phyloP scores from a whole-genome alignment of 164 flowering plant genomes.

The Paratinospora sagittata region DNA sequence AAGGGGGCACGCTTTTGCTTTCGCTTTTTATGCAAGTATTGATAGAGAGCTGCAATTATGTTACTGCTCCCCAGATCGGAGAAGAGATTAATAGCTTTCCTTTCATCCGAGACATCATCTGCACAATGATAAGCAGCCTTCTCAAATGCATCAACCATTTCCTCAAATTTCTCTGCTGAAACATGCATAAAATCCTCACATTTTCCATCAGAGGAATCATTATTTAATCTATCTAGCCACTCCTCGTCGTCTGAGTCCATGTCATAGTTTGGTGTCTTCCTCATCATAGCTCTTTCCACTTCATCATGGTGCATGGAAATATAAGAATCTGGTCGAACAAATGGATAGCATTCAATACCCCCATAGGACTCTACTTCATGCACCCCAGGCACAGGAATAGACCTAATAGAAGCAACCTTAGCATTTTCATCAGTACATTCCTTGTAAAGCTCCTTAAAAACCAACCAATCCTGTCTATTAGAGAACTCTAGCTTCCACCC shows the following conservation, averaged over 20 bases:
- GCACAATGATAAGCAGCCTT: constrained; percentile 48
- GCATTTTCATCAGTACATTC: constrained; percentile 59
- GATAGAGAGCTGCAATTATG: constrained; percentile 42
- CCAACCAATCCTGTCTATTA: constrained; percentile 55
- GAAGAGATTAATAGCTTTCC: constrained; percentile 31
- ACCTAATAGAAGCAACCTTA: constrained; percentile 27
- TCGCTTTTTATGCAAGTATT: constrained; percentile 66
- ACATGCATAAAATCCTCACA: constrained; percentile 26
- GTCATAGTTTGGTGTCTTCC: constrained; percentile 56
- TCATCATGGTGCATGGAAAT: constrained; percentile 51
- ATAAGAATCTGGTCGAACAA: constrained; percentile 52
- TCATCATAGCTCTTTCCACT: constrained; percentile 53
- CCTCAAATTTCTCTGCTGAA: constrained; percentile 60
- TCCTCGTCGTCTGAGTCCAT: constrained; percentile 83
- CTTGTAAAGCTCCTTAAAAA: constrained; percentile 70
- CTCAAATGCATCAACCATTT: constrained; percentile 66
- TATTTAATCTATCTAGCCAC: constrained; percentile 56
- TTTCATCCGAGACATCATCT: constrained; percentile 46
- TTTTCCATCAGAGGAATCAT: constrained; percentile 17
- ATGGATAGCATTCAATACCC: constrained; percentile 23
- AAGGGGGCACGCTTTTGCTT: constrained; percentile 46
- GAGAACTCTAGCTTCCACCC: constrained; percentile 85
- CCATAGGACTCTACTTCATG: constrained; percentile 39
- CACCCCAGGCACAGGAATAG: constrained; percentile 81
- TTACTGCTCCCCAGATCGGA: constrained; percentile 36